These are phyloP conservation scores for Crithidia mellificae DNA, from an alignment of 208 protist species.

Conservation along the genomic window DNA sequence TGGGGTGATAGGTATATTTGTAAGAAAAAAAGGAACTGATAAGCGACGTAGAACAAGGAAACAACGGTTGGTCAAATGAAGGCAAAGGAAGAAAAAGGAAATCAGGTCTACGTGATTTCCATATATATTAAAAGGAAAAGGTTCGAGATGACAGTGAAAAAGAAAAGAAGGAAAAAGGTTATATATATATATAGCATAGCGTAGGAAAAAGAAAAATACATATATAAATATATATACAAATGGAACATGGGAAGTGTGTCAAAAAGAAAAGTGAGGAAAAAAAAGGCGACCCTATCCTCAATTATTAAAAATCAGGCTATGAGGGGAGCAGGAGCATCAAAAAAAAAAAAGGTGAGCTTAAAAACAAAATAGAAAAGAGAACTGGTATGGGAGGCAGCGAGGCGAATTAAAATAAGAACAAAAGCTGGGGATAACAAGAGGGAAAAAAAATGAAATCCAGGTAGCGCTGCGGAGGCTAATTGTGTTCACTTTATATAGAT, in stretches of 20 bases:
- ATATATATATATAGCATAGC: no score
- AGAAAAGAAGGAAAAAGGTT: no score
- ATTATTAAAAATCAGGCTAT: no score
- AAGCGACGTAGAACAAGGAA: background rate
- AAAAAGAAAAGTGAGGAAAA: no score
- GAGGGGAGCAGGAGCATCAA: no score
- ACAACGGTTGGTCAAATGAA: background rate
- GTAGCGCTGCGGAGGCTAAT: no score
- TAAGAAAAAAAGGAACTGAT: background rate
- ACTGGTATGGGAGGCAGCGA: no score
- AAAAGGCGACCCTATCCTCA: no score
- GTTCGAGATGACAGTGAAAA: no score
- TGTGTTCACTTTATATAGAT: no score
- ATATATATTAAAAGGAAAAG: background rate
- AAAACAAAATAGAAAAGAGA: background rate
- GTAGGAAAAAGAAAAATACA: background rate
- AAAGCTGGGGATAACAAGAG: background rate
- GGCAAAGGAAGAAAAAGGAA: constrained; percentile 2
- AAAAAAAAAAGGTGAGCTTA: background rate
- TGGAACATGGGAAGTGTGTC: no score
- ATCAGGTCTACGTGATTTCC: background rate
- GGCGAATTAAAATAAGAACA: background rate
- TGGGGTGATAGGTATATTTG: background rate
- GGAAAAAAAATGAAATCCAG: no score
- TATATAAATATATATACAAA: background rate